Percentiles rank a stretch among this genome's conserved stretches.
Evolutionary conservation across 331 rosid genomes (phyloP).

Genomic region (Quercus tomentella): DNA sequence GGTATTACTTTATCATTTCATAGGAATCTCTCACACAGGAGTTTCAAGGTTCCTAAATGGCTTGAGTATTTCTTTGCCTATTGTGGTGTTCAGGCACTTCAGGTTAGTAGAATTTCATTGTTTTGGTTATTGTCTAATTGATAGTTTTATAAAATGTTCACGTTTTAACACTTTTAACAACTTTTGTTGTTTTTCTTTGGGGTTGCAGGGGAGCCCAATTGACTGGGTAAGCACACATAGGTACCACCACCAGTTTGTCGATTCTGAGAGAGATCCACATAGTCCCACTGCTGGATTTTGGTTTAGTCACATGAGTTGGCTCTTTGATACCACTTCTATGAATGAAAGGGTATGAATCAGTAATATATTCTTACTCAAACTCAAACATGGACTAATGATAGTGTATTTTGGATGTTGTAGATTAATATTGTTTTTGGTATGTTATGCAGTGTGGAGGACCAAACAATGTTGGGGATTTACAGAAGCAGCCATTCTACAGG

Average conservation of each 20-base stretch:
- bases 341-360: constrained; percentile 43
- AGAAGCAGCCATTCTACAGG: constrained; percentile 69
- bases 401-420: neutral
- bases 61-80: constrained; percentile 66
- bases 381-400: neutral
- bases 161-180: neutral
- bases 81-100: constrained; percentile 66
- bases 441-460: constrained; percentile 67
- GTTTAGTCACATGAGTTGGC: constrained; percentile 85
- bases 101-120: constrained; percentile 31
- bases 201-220: constrained; percentile 70
- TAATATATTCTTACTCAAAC: neutral
- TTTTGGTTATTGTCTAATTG: neutral
- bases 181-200: neutral
- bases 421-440: neutral
- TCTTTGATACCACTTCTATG: constrained; percentile 55
- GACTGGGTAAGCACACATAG: constrained; percentile 96
- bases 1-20: constrained; percentile 63
- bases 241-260: constrained; percentile 87
- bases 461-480: constrained; percentile 68
- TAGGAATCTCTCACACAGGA: constrained; percentile 60
- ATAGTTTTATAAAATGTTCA: neutral
- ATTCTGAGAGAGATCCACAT: constrained; percentile 86
- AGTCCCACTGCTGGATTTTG: constrained; percentile 88
- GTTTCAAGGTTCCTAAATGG: constrained; percentile 69